phyloP scores from a whole-genome alignment of 495 filamentous ascomycete genomes.

The Penicillium arizonense region DNA sequence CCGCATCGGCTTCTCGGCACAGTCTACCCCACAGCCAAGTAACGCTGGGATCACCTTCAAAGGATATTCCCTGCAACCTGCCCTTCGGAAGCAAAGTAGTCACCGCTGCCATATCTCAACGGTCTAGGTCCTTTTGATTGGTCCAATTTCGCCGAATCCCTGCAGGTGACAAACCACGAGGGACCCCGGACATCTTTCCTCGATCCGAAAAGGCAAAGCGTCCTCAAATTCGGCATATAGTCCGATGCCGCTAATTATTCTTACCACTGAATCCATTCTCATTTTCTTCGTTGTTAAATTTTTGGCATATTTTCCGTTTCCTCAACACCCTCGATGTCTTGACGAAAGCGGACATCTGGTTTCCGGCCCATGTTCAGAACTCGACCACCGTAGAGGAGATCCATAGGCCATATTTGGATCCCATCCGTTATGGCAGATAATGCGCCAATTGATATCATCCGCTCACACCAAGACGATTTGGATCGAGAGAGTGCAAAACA shows the following conservation, averaged over 20 bases:
- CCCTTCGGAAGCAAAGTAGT: neutral
- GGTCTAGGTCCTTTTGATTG: conserved; percentile 3
- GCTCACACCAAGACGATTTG: conserved; percentile 26
- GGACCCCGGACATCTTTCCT: conserved; percentile 8
- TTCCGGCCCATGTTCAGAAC: neutral
- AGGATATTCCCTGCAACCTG: neutral
- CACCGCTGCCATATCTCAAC: neutral
- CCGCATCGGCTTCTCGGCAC: conserved; percentile 28
- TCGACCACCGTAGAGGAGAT: neutral
- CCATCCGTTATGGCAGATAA: conserved; percentile 33
- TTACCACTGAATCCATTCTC: neutral
- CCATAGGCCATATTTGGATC: neutral
- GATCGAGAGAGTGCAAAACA: conserved; percentile 9
- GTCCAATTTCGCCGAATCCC: conserved; percentile 9
- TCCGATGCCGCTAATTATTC: neutral
- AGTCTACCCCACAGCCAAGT: conserved; percentile 11
- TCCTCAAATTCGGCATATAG: neutral
- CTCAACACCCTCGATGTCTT: conserved; percentile 5
- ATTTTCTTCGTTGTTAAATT: neutral
- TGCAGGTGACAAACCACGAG: neutral
- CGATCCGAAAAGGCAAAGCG: neutral
- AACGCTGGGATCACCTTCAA: neutral
- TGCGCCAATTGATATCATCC: conserved; percentile 35
- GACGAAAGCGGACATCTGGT: conserved; percentile 14
- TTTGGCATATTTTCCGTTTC: neutral